Base-by-base conservation (phyloP, 306 rosid genomes). In the Sphenostylis stenocarpa region DNA sequence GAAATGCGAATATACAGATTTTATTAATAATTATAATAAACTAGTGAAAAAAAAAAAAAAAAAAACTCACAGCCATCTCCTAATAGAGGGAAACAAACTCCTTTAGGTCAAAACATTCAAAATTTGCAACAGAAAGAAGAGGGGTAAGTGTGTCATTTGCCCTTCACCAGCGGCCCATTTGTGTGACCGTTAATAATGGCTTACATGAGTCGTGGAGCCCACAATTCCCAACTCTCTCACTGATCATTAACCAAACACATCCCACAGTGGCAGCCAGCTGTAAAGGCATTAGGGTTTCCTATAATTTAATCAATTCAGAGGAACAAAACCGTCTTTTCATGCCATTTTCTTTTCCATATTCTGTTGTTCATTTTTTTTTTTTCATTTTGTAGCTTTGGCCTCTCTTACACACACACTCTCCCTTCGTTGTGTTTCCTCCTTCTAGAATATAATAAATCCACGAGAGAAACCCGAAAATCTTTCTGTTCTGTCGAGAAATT, bases 161-260 rank as follows among this genome's bases (percentile, higher is more conserved):
- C 15, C 4, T 13, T 16, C 7, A 0, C 45, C n/a, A 71, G 72
- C 69, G 15, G 76, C 60, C 60, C 11, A 49, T 80, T 56, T 56
- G 58, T 70, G 80, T 79, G 86, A 75, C 87, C 86, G 75, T 76
- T 85, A 45, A 81, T 78, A 29, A 85, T 79, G 76, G 58, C 63
- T 23, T 62, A 64, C 73, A 44, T 76, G 75, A 67, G 73, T 24
- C 55, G 76, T 77, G 81, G 89, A 82, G 47, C 77, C 84, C 79
- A 16, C 79, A 58, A 58, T 62, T 57, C 57, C 38, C 73, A 10
- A 29, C 53, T 51, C 36, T 51, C 36, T 68, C 48, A 57, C 72
- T 45, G 24, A 57, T 84, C 76, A 84, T 61, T 21, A 31, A 45
- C 67, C 81, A 65, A 62, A 48, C 19, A 16, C 57, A 15, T 7